Base-by-base conservation (phyloP, 2,329 filamentous ascomycete genomes). In the Fusarium acutatum region DNA sequence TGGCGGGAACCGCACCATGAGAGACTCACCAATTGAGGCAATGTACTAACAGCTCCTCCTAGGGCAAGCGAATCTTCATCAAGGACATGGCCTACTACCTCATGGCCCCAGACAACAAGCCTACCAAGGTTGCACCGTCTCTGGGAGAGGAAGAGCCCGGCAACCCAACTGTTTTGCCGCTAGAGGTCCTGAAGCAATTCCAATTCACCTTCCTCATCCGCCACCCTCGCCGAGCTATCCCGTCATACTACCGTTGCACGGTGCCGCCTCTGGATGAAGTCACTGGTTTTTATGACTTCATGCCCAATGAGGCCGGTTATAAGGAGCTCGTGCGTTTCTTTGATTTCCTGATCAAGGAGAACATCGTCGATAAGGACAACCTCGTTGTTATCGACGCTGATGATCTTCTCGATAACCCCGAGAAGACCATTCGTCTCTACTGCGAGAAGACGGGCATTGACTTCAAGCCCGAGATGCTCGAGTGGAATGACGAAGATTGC, bases 21-120 rank as follows among this genome's bases (percentile, higher is more conserved):
- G n/a, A 59, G 32, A 41, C 38, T 24, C 24, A 7, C 34, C 28
- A 20, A 38, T 40, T 28, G 43, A 62, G 57, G 34, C 38, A 62
- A 50, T 24, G 52, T 44, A 78, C 78, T 81, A 54, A 80, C 79
- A 76, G 71, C 61, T 70, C 60, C 76, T 4, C 26, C 11, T 24
- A 97, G 93, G 93, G 91, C 78, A 97, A 97, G 86, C 93, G 96
- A 77, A 86, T 97, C 78, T 98, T 98, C 85, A 96, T 99, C 88
- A 99, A 99, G 83, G 96, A 98, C 82, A 99, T 98, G 85, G 92
- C 93, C 63, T 93, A 98, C 83, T 98, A 98, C 82, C 87, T 98
- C 74, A 87, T 97, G 73, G 93, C 95, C 10, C 94, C 94, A 7
- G 86, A 93, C 72, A 87, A 88, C 52, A 88, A 92, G 78, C 86